A percentile compares a stretch with the other conserved stretches of the same genome.
phyloP scores from a whole-genome alignment of 2,329 filamentous ascomycete species.

The Fusarium pininemorale region DNA sequence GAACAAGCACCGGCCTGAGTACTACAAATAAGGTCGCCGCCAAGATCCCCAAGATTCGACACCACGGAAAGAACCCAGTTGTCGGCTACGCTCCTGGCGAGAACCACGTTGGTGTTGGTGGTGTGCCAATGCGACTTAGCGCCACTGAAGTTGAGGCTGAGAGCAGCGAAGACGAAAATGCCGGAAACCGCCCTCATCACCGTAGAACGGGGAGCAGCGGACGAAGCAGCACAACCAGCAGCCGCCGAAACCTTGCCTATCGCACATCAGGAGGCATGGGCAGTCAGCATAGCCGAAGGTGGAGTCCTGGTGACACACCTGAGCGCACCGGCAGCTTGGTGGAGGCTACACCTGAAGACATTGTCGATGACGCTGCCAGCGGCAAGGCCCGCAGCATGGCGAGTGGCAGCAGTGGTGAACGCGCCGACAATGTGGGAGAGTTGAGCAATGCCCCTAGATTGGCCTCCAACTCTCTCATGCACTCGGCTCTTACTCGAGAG shows the following conservation, averaged over 20 bases:
- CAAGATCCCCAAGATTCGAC: constrained; percentile 92
- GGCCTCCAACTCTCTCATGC: constrained; percentile 66
- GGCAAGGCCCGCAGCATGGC: constrained; percentile 60
- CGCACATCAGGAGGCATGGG: constrained; percentile 60
- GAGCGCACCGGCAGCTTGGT: constrained; percentile 63
- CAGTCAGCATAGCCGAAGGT: constrained; percentile 54
- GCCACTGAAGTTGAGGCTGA: constrained; percentile 95
- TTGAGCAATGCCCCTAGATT: constrained; percentile 59
- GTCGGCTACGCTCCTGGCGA: constrained; percentile 80
- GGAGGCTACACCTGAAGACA: constrained; percentile 51
- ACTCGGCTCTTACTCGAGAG: constrained; percentile 67
- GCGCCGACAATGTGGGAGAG: constrained; percentile 68
- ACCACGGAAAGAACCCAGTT: constrained; percentile 82
- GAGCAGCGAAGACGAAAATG: constrained; percentile 80
- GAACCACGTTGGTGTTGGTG: constrained; percentile 78
- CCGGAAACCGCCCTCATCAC: constrained; percentile 65
- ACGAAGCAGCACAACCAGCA: constrained; percentile 71
- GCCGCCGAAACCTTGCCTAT: constrained; percentile 59
- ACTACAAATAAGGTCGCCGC: constrained; percentile 73
- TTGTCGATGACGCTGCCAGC: constrained; percentile 55
- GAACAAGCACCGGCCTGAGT: constrained; percentile 71
- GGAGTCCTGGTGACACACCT: constrained; percentile 65
- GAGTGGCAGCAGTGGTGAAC: constrained; percentile 68
- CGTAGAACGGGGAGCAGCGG: constrained; percentile 79
- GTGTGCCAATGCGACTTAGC: constrained; percentile 89